phyloP scores from a whole-genome alignment of 306 rosid species.

The Vicia faba region DNA sequence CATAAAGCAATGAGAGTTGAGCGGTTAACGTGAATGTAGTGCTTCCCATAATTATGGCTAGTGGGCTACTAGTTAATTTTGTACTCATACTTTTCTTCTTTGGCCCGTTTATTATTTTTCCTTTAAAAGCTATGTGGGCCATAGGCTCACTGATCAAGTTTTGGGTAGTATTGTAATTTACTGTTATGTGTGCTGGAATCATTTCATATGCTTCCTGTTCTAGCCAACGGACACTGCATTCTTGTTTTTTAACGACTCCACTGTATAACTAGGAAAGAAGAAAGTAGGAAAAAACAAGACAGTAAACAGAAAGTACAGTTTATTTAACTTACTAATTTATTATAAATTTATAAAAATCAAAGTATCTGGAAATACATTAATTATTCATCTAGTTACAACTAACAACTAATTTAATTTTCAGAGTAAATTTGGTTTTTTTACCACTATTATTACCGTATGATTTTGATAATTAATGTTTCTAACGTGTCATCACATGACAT shows the following conservation, averaged over 20 bases:
- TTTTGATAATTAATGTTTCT: too few relatives aligned
- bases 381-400: too few relatives aligned
- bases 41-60: constrained; percentile 48
- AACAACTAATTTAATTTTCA: too few relatives aligned
- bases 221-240: constrained; percentile 7
- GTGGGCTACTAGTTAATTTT: constrained; percentile 20
- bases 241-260: constrained; percentile 19
- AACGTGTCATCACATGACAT: too few relatives aligned
- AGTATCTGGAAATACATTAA: too few relatives aligned
- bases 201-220: constrained; percentile 32
- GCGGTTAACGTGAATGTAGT: constrained; percentile 43
- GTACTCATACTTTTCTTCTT: not conserved
- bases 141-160: constrained; percentile 37
- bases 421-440: too few relatives aligned
- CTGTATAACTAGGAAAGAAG: not conserved
- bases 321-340: too few relatives aligned
- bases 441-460: too few relatives aligned
- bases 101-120: constrained; percentile 31
- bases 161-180: constrained; percentile 19
- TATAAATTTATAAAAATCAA: too few relatives aligned
- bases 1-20: constrained; percentile 38
- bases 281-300: too few relatives aligned
- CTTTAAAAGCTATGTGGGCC: constrained; percentile 42
- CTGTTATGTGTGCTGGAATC: constrained; percentile 29
- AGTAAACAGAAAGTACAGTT: too few relatives aligned